A percentile compares a stretch with the other conserved stretches of the same genome.
Conservation (phyloP, 2,329 filamentous ascomycete species). For the Grosmannia serpens region DNA sequence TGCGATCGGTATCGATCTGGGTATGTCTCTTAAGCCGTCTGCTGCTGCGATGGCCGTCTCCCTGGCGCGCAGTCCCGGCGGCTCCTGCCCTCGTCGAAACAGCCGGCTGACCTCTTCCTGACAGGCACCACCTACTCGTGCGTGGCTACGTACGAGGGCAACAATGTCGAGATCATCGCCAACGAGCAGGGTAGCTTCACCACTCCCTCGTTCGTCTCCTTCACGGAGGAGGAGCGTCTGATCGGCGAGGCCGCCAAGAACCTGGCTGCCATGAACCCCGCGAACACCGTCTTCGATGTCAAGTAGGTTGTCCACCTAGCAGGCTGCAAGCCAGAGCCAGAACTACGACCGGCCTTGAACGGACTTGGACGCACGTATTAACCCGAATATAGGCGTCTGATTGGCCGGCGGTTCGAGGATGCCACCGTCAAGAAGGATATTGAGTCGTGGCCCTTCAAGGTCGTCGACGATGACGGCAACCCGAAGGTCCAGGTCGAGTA, state of each 20-base stretch:
- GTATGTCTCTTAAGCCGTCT: conserved; percentile 39
- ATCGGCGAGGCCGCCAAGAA: conserved; percentile 99
- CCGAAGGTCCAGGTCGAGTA: conserved; percentile 94
- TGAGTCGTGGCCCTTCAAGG: conserved; percentile 99
- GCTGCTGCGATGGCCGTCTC: no score
- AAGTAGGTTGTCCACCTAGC: conserved; percentile 53
- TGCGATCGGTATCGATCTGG: conserved; percentile 99
- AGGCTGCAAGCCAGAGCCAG: neutral
- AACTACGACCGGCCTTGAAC: neutral
- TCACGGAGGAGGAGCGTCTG: conserved; percentile 96
- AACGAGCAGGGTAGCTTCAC: conserved; percentile 99
- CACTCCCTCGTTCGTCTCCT: conserved; percentile 97
- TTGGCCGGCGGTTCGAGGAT: conserved; percentile 91
- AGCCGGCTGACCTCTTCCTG: conserved; percentile 3
- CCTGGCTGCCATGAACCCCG: conserved; percentile 98
- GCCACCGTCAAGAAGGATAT: conserved; percentile 97
- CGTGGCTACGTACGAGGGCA: conserved; percentile 98
- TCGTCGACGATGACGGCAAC: conserved; percentile 77
- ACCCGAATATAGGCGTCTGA: conserved; percentile 64
- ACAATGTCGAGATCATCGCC: conserved; percentile 99
- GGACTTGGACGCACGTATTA: conserved; percentile 5
- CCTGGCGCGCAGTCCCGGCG: no score
- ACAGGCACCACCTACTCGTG: conserved; percentile 98
- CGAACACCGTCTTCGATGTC: conserved; percentile 98
- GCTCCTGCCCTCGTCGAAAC: conserved; percentile 4